phyloP scores from a whole-genome alignment of 2,329 filamentous ascomycete genomes.

The Lachnellula subtilissima region DNA sequence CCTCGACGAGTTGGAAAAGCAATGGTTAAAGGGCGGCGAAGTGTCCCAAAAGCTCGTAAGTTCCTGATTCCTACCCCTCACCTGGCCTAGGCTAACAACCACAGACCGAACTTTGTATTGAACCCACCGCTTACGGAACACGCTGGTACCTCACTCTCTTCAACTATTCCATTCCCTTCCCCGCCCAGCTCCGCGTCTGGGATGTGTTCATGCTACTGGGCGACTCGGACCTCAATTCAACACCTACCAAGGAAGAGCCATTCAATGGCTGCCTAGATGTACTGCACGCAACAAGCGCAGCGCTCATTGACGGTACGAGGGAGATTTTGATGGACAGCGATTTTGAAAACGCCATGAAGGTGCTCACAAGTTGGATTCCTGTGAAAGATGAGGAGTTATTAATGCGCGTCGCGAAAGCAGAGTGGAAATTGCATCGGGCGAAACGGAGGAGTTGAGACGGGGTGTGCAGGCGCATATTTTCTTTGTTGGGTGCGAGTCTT shows the following conservation, averaged over 20 bases:
- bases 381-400: conserved; percentile 90
- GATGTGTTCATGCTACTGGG: conserved; percentile 96
- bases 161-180: conserved; percentile 93
- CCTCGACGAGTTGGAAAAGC: conserved; percentile 74
- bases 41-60: conserved; percentile 77
- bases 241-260: conserved; percentile 30
- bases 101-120: conserved; percentile 71
- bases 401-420: conserved; percentile 82
- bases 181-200: conserved; percentile 92
- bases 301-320: conserved; percentile 82
- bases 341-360: conserved; percentile 98
- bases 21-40: conserved; percentile 75
- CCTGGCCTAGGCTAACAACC: conserved; percentile 10
- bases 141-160: conserved; percentile 97
- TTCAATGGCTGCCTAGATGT: conserved; percentile 72
- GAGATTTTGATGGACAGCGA: conserved; percentile 88
- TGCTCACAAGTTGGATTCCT: conserved; percentile 87
- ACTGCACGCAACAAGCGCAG: conserved; percentile 82
- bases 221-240: conserved; percentile 50
- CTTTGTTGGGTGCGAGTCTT: conserved; percentile 44
- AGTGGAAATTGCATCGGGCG: conserved; percentile 67
- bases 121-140: conserved; percentile 89
- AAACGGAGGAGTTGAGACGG: conserved; percentile 31
- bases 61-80: conserved; percentile 17
- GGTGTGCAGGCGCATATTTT: conserved; percentile 25